Evolutionary conservation across 2,329 filamentous ascomycete species (phyloP).

Genomic region (Rhexocercosporidium sp.): DNA sequence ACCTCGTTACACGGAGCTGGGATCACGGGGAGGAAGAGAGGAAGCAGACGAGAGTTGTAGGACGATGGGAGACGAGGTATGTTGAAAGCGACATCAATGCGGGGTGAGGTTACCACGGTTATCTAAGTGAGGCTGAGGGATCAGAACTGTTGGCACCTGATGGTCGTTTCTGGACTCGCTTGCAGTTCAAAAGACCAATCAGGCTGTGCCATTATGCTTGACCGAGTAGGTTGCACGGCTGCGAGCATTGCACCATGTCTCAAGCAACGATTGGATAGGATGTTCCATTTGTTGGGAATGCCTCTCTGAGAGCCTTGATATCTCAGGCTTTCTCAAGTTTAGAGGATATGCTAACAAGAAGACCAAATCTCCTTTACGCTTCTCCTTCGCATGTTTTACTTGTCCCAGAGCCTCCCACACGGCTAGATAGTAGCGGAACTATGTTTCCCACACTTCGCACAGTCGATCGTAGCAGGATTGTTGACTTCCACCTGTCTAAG

Average conservation of each 20-base stretch:
- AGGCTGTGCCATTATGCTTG: background rate
- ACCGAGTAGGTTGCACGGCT: conserved; percentile 1
- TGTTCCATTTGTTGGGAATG: background rate
- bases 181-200: background rate
- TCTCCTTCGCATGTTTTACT: background rate
- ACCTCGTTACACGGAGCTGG: conserved; percentile 13
- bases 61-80: background rate
- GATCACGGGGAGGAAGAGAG: background rate
- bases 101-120: background rate
- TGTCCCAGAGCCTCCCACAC: background rate
- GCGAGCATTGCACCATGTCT: background rate
- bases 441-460: background rate
- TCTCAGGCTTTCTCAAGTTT: background rate
- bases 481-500: background rate
- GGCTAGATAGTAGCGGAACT: background rate
- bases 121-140: conserved; percentile 1
- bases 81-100: background rate
- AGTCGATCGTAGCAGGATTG: background rate
- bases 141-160: background rate
- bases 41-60: background rate
- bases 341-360: background rate
- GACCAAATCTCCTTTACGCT: background rate
- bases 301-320: background rate
- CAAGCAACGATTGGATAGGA: background rate
- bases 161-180: background rate